These are phyloP conservation scores for Meira miltonrushii DNA, from an alignment of 1,284 basidiomycete genomes.

Conservation along the genomic window DNA sequence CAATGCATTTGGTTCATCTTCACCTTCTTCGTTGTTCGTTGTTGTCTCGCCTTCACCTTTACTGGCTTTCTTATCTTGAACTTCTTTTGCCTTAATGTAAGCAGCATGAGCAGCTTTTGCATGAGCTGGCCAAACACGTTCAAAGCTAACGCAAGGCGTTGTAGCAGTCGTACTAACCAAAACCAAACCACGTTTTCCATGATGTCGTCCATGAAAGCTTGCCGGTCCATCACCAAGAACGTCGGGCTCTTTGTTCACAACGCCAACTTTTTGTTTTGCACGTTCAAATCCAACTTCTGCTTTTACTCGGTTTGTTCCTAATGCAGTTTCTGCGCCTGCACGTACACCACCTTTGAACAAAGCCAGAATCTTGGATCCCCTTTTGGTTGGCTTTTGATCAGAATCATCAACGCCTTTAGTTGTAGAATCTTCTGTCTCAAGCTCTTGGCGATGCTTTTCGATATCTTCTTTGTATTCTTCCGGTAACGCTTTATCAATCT, in stretches of 20 bases:
- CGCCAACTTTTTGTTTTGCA: conserved; percentile 45
- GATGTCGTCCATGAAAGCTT: conserved; percentile 39
- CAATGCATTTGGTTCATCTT: background rate
- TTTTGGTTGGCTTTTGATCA: conserved; percentile 28
- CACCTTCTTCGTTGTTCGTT: conserved; percentile 14
- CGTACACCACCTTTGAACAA: conserved; percentile 43
- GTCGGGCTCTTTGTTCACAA: conserved; percentile 28
- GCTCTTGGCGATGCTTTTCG: conserved; percentile 25
- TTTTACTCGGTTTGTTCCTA: conserved; percentile 51
- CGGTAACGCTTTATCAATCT: conserved; percentile 29
- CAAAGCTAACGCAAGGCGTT: conserved; percentile 45
- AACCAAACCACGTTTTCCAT: conserved; percentile 43
- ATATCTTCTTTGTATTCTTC: conserved; percentile 40
- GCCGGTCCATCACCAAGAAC: conserved; percentile 34
- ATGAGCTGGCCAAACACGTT: conserved; percentile 18
- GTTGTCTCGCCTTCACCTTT: conserved; percentile 15
- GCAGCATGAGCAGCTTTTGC: conserved; percentile 18
- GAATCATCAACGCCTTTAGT: conserved; percentile 15
- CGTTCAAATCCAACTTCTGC: conserved; percentile 39
- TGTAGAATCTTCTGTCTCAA: conserved; percentile 25
- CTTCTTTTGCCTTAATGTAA: conserved; percentile 1
- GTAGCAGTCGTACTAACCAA: conserved; percentile 49
- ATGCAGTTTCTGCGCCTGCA: conserved; percentile 37
- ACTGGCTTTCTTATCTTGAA: background rate
- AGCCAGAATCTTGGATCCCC: conserved; percentile 31